phyloP scores from a whole-genome alignment of 345 rosid species.

The Acer campestre region DNA sequence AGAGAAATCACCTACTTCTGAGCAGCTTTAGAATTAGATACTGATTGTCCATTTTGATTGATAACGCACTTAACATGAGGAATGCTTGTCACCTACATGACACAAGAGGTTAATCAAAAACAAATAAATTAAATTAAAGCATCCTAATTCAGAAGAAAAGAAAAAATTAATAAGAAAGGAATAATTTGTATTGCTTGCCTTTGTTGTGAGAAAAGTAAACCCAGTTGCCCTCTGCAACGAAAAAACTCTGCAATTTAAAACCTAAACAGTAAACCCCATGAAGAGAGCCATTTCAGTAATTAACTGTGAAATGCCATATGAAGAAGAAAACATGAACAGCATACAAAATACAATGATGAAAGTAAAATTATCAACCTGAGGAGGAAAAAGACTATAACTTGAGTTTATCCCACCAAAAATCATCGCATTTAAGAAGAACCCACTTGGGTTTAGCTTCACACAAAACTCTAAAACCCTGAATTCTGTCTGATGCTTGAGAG shows the following conservation, averaged over 20 bases:
- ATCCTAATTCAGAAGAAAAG: neutral
- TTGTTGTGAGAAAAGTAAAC: slow-evolving; percentile 25
- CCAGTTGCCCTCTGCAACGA: slow-evolving; percentile 18
- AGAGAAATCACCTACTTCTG: slow-evolving; percentile 40
- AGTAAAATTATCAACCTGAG: slow-evolving; percentile 5
- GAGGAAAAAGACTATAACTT: neutral
- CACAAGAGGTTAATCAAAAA: slow-evolving; percentile 6
- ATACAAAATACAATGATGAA: neutral
- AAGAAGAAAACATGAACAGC: neutral
- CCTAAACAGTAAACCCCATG: slow-evolving; percentile 15
- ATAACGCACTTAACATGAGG: slow-evolving; percentile 33
- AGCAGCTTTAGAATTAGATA: slow-evolving; percentile 26
- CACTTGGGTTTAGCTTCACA: neutral
- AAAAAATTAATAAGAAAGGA: neutral
- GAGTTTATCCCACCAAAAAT: slow-evolving; percentile 21
- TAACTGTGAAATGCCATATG: slow-evolving; percentile 20
- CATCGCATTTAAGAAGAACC: slow-evolving; percentile 12
- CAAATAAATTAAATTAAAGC: neutral
- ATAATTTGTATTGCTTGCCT: slow-evolving; percentile 29
- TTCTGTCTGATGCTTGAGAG: neutral
- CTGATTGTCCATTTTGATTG: slow-evolving; percentile 24
- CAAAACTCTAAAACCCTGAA: neutral
- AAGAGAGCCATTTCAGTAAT: slow-evolving; percentile 10
- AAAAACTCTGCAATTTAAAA: slow-evolving; percentile 24
- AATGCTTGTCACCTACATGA: slow-evolving; percentile 17